Evolutionary conservation across 257 asterid genomes (phyloP), one percentile per base, ranked within the genome.

Genomic region (Solanum dulcamara): DNA sequence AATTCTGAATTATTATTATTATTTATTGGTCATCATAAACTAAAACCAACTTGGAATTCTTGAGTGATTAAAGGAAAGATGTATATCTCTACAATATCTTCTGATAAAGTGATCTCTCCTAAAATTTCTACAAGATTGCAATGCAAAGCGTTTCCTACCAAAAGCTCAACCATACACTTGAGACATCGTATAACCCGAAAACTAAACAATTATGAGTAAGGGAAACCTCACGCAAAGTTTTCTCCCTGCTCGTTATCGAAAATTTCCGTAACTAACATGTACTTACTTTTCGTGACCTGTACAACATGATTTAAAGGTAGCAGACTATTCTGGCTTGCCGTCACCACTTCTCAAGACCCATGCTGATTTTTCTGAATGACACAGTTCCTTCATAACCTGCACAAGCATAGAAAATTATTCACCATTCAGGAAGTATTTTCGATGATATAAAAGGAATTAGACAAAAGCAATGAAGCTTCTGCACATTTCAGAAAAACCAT

Each of bases 311-410:
- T 62, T 30, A 22, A 35, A 20, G 24, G 30, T 33, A n/a, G 42
- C 40, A 26, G 22, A 37, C 17, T 87, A 89, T 85, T 84, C 86
- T 48, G 88, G 85, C 86, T 88, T 91, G 83, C 91, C 91, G 86
- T 92, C 98, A 33, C 92, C 93, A 74, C 87, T 88, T 88, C 35
- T 92, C 86, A 96, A 91, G 83, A 91, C 86, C 99, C 99, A 96
- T 13, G 89, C 92, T 35, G 92, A 86, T 74, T 88, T 88, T 87
- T 96, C 91, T 46, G 94, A 85, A 85, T 86, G 84, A 72, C 99
- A 94, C 28, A 96, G 37, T 85, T 94, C 98, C 81, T 68, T 85
- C 72, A 96, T 32, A 67, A 93, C 99, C 99, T 96, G 93, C 88
- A 92, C 22, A 84, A 70, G 72, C 83, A 46, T 48, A 42, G 24